phyloP scores from a whole-genome alignment of 495 filamentous ascomycete species.

The Neurospora pannonica region DNA sequence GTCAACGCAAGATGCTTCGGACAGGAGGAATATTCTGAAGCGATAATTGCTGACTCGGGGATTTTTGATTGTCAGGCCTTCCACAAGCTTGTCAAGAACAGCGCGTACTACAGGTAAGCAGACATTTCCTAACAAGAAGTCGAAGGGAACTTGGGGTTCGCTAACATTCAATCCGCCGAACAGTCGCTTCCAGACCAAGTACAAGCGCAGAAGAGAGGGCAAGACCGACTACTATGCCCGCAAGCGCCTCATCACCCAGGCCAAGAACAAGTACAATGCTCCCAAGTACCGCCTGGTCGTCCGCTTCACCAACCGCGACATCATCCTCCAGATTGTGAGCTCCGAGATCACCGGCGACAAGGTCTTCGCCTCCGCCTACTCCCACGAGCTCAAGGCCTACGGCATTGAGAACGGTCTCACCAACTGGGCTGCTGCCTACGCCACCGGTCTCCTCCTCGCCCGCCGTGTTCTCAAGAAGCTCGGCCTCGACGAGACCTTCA shows the following conservation, averaged over 20 bases:
- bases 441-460: conserved; percentile 91
- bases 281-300: conserved; percentile 99
- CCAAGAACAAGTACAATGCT: conserved; percentile 99
- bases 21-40: conserved; percentile 64
- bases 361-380: conserved; percentile 86
- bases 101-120: conserved; percentile 91
- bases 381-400: conserved; percentile 94
- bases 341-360: conserved; percentile 98
- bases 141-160: neutral
- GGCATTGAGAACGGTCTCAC: conserved; percentile 96
- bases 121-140: neutral
- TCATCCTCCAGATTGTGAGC: conserved; percentile 93
- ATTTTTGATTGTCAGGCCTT: conserved; percentile 57
- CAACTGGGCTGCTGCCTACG: conserved; percentile 99
- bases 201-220: conserved; percentile 89
- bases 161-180: conserved; percentile 13
- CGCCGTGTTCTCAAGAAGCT: conserved; percentile 96
- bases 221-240: conserved; percentile 99
- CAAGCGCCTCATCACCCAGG: conserved; percentile 98
- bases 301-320: conserved; percentile 99
- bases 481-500: conserved; percentile 80
- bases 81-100: conserved; percentile 93
- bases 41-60: conserved; percentile 97
- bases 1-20: conserved; percentile 98
- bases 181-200: conserved; percentile 99